Conservation (phyloP, 441 rosid species). For the Jatropha multifida region DNA sequence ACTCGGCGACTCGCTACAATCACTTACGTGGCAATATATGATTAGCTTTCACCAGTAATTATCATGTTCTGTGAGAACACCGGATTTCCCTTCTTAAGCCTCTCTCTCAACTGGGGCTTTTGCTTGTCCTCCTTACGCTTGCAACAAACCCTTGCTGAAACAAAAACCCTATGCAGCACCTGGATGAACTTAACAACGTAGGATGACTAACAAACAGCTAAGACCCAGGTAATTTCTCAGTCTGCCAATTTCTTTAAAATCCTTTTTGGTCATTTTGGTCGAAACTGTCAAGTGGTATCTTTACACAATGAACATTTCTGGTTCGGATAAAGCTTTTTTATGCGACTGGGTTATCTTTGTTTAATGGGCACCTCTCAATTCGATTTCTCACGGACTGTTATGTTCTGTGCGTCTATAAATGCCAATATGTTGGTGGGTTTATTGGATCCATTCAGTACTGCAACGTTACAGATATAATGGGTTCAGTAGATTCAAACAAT, state of each 20-base stretch:
- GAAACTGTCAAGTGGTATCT: not conserved
- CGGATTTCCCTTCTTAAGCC: not conserved
- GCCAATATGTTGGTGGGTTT: constrained; percentile 19
- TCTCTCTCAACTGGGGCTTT: not conserved
- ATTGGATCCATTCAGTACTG: constrained; percentile 22
- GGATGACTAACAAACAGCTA: not conserved
- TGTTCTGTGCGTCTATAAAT: constrained; percentile 13
- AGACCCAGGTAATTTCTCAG: constrained; percentile 18
- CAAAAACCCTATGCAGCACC: not conserved
- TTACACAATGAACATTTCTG: not conserved
- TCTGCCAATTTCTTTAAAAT: not conserved
- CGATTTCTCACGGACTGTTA: not conserved
- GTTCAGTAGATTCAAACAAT: constrained; percentile 34
- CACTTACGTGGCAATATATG: not conserved
- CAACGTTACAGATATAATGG: constrained; percentile 39
- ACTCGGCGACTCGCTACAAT: not conserved
- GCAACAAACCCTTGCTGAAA: constrained; percentile 3
- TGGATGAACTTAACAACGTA: not conserved
- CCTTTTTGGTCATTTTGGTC: not conserved
- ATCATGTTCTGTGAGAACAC: not conserved
- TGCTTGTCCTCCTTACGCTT: not conserved
- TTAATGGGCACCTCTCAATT: constrained; percentile 40
- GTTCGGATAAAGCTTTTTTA: not conserved
- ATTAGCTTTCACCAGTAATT: not conserved
- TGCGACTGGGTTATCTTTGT: constrained; percentile 18